These are phyloP conservation scores for Aspergillus ruber DNA, from an alignment of 2,329 filamentous ascomycete species.

Conservation along the genomic window DNA sequence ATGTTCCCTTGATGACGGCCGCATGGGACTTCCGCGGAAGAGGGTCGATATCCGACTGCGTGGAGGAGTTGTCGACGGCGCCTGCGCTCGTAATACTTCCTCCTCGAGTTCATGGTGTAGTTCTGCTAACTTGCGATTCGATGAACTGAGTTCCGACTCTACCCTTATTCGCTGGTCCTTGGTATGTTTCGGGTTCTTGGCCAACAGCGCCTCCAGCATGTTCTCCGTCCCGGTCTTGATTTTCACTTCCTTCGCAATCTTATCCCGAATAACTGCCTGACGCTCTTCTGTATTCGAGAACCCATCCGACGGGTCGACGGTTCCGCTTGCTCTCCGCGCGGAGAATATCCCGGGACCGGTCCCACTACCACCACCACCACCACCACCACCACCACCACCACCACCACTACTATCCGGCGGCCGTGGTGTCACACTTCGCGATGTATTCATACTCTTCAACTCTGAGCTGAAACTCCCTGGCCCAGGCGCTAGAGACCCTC, in stretches of 20 bases:
- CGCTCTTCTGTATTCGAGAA: conserved; percentile 60
- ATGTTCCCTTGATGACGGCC: conserved; percentile 42
- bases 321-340: conserved; percentile 38
- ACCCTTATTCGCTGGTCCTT: conserved; percentile 75
- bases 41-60: conserved; percentile 51
- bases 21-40: conserved; percentile 50
- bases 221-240: conserved; percentile 98
- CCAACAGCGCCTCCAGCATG: conserved; percentile 86
- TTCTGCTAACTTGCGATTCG: conserved; percentile 64
- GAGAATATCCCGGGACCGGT: conserved; percentile 18
- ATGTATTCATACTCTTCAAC: conserved; percentile 61
- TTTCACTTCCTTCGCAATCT: conserved; percentile 91
- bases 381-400: no score
- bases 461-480: conserved; percentile 87
- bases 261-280: conserved; percentile 69
- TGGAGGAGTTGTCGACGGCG: conserved; percentile 45
- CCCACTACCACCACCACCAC: neutral
- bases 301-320: conserved; percentile 55
- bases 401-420: conserved; percentile 45
- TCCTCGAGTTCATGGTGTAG: conserved; percentile 54
- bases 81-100: conserved; percentile 54
- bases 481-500: conserved; percentile 62
- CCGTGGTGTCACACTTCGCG: conserved; percentile 55
- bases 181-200: conserved; percentile 91
- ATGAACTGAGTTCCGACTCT: conserved; percentile 83